A percentile compares a stretch with the other conserved stretches of the same genome.
Conservation (phyloP, 75 land plant species). For the Cryptomeria japonica region DNA sequence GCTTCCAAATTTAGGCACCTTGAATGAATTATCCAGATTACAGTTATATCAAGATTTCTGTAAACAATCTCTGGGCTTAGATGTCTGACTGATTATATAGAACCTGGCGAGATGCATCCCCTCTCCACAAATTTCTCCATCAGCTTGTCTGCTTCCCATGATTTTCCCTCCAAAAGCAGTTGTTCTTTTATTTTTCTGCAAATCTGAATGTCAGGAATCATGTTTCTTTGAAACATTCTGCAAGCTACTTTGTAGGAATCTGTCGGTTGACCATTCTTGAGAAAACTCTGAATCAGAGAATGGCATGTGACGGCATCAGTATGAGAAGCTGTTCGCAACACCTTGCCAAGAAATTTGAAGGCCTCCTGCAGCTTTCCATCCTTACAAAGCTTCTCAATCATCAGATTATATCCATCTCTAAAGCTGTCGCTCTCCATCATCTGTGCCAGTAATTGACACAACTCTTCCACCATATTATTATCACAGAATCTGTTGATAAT, state of each 20-base stretch:
- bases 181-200: constrained; percentile 47
- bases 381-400: constrained; percentile 64
- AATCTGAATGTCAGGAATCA: constrained; percentile 64
- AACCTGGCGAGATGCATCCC: constrained; percentile 28
- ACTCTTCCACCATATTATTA: constrained; percentile 50
- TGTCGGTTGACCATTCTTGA: constrained; percentile 41
- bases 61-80: background rate
- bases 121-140: constrained; percentile 57
- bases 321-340: constrained; percentile 56
- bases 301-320: constrained; percentile 58
- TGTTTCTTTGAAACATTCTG: constrained; percentile 60
- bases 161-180: constrained; percentile 34
- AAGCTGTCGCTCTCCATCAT: constrained; percentile 42
- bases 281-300: constrained; percentile 44
- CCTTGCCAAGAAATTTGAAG: constrained; percentile 42
- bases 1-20: background rate
- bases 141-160: constrained; percentile 49
- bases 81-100: constrained; percentile 23
- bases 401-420: constrained; percentile 54
- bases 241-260: constrained; percentile 66
- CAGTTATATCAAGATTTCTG: background rate
- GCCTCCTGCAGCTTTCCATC: constrained; percentile 64
- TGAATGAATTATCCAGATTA: background rate
- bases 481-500: constrained; percentile 70
- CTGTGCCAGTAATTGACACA: constrained; percentile 49